Base-by-base conservation (phyloP, 2,329 filamentous ascomycete genomes). In the Didymella glomerata region DNA sequence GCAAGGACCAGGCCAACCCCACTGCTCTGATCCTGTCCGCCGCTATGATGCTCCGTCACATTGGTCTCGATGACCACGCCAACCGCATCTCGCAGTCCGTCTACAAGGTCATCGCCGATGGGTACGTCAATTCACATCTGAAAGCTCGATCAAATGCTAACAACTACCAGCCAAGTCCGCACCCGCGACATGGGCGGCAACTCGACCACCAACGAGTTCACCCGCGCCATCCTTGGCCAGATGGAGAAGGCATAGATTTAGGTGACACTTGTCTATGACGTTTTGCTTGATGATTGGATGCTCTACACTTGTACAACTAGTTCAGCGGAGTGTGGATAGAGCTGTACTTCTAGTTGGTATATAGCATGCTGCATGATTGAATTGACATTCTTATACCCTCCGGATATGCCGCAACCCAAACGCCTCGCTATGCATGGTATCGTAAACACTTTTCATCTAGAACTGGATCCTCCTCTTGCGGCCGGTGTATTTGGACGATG, bases 1-100 rank as follows among this genome's bases (percentile, higher is more conserved):
- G 95, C 85, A 97, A 97, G 86, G 93, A 97, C 82, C 93, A 98
- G 85, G 95, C 95, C 68, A 99, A 99, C 87, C 95, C 95, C 53
- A 97, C 93, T 56, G 95, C 95, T 67, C 85, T 99, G 84, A 87
- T 99, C 70, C 90, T 99, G 65, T 97, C 92, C 60, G 93, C 93
- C 68, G 91, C 92, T 78, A 99, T 99, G 95, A 90, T 99, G 73
- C 87, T 99, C 79, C 90, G 95, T 77, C 95, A 99, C 83, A 87
- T 99, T 68, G 95, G 95, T 71, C 90, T 99, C 50, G 94, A 99
- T 77, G 93, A 98, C 80, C 95, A 99, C 80, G 95, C 95, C 75
- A 97, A 97, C 88, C 90, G 95, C 78, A 97, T 98, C 82, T 96
- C 92, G 79, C 94, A 94, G 85, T 90, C 90, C 68, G 87, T 90